Evolutionary conservation across 768 basidiomycete species (phyloP), one percentile per base, ranked within the genome.

Genomic region (Roridomyces roridus): DNA sequence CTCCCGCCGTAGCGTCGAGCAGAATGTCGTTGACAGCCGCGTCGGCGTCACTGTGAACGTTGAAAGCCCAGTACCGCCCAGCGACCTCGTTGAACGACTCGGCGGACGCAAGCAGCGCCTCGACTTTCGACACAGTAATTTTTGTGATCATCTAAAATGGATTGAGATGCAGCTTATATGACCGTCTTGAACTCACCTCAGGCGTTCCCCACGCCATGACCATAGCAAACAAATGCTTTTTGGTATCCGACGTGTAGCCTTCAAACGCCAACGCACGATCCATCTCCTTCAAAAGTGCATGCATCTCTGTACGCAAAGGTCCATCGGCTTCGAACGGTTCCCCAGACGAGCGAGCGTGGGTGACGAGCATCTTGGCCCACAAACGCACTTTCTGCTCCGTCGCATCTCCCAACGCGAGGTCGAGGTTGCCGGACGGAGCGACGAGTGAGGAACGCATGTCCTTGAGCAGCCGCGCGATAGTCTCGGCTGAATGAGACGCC

Each of bases 141-240:
- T 28, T 45, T 14, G 43, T 52, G 51, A 52, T 45, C 51, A 45
- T 52, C 51, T 52, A n/a, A 25, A 45, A 45, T 37, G 35, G 37
- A 52, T 45, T 34, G 41, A 44, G 51, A 9, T 35, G 34, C 9
- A 37, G 31, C 28, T 45, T 36, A 52, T n/a, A n/a, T n/a, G n/a
- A n/a, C n/a, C n/a, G n/a, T n/a, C n/a, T n/a, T n/a, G n/a, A 35
- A 37, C 51, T 28, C n/a, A 52, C 51, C 41, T 26, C 39, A 35
- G 41, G 51, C 18, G 51, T 52, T 26, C 51, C 51, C 51, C 51
- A 52, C 20, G 51, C 51, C 51, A 52, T 45, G 35, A 45, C 43
- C 43, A 52, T 45, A 11, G 43, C 24, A 36, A 21, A 52, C 42
- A 52, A 11, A 45, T 12, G 26, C 45, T 39, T 52, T 14, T 43